phyloP scores from a whole-genome alignment of 441 rosid species.

The Syzygium malaccense region DNA sequence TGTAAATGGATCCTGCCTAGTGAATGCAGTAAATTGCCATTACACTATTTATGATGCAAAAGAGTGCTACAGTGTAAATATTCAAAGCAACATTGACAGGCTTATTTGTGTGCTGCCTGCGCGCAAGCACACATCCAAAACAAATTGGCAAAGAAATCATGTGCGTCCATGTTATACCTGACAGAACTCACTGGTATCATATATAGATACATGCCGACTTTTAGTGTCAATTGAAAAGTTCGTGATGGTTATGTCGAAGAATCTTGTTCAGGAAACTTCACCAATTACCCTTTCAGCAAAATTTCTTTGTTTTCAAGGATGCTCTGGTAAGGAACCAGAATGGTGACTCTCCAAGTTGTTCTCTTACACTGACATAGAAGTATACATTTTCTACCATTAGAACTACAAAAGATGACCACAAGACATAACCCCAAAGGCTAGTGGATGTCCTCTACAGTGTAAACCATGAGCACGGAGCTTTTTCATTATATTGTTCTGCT shows the following conservation, averaged over 20 bases:
- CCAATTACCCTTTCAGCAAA: neutral
- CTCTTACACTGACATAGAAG: neutral
- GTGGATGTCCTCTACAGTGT: neutral
- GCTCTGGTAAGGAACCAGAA: neutral
- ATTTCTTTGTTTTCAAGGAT: neutral
- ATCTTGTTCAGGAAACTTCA: neutral
- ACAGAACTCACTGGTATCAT: neutral
- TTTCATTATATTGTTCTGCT: neutral
- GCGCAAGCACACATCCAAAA: neutral
- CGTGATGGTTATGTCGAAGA: neutral
- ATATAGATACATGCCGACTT: neutral
- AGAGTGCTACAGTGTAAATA: neutral
- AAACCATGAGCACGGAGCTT: neutral
- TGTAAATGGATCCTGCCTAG: neutral
- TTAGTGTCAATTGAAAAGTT: neutral
- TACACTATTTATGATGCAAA: neutral
- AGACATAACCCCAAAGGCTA: neutral
- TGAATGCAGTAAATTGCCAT: neutral
- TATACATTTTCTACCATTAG: neutral
- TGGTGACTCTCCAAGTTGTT: neutral
- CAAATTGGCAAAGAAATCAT: neutral
- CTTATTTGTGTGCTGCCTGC: neutral
- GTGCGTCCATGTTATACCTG: neutral
- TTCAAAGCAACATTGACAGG: neutral
- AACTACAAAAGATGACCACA: neutral